Base-by-base conservation (phyloP, 2,329 filamentous ascomycete genomes). In the Pseudogymnoascus sp. region DNA sequence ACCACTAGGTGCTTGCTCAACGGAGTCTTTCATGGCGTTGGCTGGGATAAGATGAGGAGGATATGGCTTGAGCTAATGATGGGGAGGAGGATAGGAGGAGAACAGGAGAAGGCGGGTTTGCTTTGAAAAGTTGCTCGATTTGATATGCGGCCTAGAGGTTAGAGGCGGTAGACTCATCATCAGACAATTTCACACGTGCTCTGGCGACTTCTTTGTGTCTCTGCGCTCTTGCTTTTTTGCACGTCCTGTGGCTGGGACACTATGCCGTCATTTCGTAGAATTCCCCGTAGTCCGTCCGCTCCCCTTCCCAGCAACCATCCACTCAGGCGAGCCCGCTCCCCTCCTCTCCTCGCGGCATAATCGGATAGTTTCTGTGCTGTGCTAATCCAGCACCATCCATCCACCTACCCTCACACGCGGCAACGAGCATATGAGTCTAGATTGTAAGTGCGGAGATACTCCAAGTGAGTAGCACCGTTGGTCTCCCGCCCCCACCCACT, bases 51-150 rank as follows among this genome's bases (percentile, higher is more conserved):
- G 26, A 56, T 56, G 50, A 33, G n/a, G 28, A 6, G 46, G 46
- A 31, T 53, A 19, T 33, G 26, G 28, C 50, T 56, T 5, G 33
- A 33, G 50, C 50, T 56, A 31, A 31, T 53, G 24, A 56, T 12
- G 10, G n/a, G 4, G 46, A 53, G 26, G 41, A 14, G 16, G 19
- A 33, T 6, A 12, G 26, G 41, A 14, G 16, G 19, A 33, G 12
- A 12, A 31, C 4, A 6, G 50, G 28, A 56, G 8, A 16, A 33
- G 50, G 28, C 26, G 28, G n/a, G 33, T 56, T 19, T 33, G 50
- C 50, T 56, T 56, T 56, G 50, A 33, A 56, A 56, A 33, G 28
- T 56, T n/a, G 28, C 50, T 33, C 8, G 50, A 33, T 56, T 56
- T 56, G 50, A 33, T 33, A 10, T 14, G 11, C 26, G 50, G 50